phyloP scores from a whole-genome alignment of 1,284 basidiomycete genomes.

The Volvariella volvacea region DNA sequence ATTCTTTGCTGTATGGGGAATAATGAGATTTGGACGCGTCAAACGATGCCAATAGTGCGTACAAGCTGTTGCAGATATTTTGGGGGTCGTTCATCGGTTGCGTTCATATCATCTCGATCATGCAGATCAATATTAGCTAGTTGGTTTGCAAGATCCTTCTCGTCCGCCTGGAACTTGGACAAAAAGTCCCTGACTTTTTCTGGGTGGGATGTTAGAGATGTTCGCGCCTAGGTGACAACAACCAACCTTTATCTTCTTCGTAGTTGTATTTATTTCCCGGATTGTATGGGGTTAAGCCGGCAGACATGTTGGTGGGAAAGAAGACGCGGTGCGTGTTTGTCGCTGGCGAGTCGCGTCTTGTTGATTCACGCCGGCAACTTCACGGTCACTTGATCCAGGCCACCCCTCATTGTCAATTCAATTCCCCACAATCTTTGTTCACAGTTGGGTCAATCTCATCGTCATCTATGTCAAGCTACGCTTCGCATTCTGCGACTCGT shows the following conservation, averaged over 20 bases:
- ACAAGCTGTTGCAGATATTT: conserved; percentile 94
- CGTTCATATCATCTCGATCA: conserved; percentile 40
- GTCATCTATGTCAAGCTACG: conserved; percentile 27
- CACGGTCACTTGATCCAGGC: no score
- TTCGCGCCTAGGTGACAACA: conserved; percentile 9
- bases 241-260: conserved; percentile 32
- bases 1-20: conserved; percentile 67
- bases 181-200: conserved; percentile 69
- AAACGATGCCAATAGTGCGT: conserved; percentile 24
- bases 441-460: no score
- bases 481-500: conserved; percentile 8
- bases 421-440: no score
- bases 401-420: no score
- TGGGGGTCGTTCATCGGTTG: conserved; percentile 34
- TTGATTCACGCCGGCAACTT: no score
- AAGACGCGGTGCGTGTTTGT: conserved; percentile 10
- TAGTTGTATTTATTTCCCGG: conserved; percentile 39
- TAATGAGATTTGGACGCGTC: conserved; percentile 21
- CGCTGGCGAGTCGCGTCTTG: background rate
- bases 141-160: conserved; percentile 62
- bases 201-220: conserved; percentile 17
- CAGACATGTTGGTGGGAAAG: conserved; percentile 33
- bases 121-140: conserved; percentile 69
- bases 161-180: conserved; percentile 54
- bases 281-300: conserved; percentile 33